Evolutionary conservation across 805 yeast genomes (phyloP), one percentile per base, ranked within the genome.

Genomic region (Danielozyma ontarioensis): DNA sequence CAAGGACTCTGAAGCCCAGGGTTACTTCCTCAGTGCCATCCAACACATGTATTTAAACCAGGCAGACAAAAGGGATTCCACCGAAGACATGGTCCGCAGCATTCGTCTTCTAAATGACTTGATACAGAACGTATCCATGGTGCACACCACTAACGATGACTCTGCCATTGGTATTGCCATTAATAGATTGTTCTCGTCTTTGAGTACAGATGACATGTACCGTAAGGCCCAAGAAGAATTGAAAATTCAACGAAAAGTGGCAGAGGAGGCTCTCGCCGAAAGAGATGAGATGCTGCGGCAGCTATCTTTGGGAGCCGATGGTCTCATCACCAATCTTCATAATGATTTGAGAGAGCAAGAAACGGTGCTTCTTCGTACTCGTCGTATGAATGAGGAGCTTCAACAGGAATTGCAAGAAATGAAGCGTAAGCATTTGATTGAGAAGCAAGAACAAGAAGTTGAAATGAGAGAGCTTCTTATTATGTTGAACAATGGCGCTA

Each of bases 201-300:
- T 89, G 50, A 79, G 80, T 44, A 84, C 96, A 0, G 96, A 90
- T 53, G 95, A 86, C 34, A 80, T 81, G 59, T 95, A 95, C 10
- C 68, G 78, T 33, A 70, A 83, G 39, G 94, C 96, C 4, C 37
- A 59, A 27, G 55, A 50, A 15, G 55, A 49, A 29, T 44, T 40
- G 19, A 46, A 44, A 22, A 32, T 29, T 17, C 47, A 37, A 28
- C 46, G 47, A 42, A 45, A 44, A 35, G 34, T 50, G 21, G 58
- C 59, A 3, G 56, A 47, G 17, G 58, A 53, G 28, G 58, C 59
- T 14, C 41, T 54, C 12, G 50, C 57, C 3, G 53, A 52, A 28
- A 57, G 78, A 37, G 77, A 75, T 51, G 78, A 74, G 22, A 66
- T 86, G 64, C 73, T 77, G 21, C 64, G 76, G 33, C 86, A 81